Percentiles rank a stretch among this genome's conserved stretches.
These are phyloP conservation scores for Aspergillus leporis DNA, from an alignment of 495 filamentous ascomycete species.

Conservation along the genomic window DNA sequence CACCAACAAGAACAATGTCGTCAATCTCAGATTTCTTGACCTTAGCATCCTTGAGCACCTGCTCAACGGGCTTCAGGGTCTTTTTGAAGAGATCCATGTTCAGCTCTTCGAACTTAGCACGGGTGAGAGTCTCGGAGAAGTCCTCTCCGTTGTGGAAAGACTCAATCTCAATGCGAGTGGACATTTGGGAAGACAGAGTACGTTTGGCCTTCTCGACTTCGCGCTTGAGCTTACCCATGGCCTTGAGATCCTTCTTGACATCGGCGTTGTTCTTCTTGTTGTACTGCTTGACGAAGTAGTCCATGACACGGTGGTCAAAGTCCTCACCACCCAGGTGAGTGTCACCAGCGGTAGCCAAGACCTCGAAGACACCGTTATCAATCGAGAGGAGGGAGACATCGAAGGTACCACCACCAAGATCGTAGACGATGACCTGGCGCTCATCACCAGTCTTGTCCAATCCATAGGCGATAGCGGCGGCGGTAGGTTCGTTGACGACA, in stretches of 20 bases:
- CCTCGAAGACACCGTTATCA: slow-evolving; percentile 97
- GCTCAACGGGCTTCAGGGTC: slow-evolving; percentile 98
- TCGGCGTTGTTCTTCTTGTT: slow-evolving; percentile 97
- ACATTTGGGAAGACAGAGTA: slow-evolving; percentile 97
- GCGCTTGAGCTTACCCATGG: slow-evolving; percentile 99
- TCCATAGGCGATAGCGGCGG: slow-evolving; percentile 85
- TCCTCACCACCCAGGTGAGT: slow-evolving; percentile 99
- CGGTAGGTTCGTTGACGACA: slow-evolving; percentile 94
- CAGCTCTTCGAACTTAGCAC: slow-evolving; percentile 98
- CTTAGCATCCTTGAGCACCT: slow-evolving; percentile 91
- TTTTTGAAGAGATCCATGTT: slow-evolving; percentile 99
- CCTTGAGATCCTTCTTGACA: slow-evolving; percentile 92
- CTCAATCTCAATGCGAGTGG: slow-evolving; percentile 96
- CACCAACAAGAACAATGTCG: slow-evolving; percentile 89
- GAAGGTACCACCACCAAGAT: slow-evolving; percentile 99
- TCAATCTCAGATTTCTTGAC: slow-evolving; percentile 83
- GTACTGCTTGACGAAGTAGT: slow-evolving; percentile 96
- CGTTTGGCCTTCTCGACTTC: slow-evolving; percentile 99
- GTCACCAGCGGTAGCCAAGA: slow-evolving; percentile 96
- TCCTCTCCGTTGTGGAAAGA: slow-evolving; percentile 96
- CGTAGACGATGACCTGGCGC: slow-evolving; percentile 92
- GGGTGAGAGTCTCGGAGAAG: slow-evolving; percentile 97
- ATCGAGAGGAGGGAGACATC: slow-evolving; percentile 99
- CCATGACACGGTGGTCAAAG: slow-evolving; percentile 98
- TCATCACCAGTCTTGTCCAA: slow-evolving; percentile 84